Conservation (phyloP, 1,139 yeast species). For the Saccharomycopsis phalli region DNA sequence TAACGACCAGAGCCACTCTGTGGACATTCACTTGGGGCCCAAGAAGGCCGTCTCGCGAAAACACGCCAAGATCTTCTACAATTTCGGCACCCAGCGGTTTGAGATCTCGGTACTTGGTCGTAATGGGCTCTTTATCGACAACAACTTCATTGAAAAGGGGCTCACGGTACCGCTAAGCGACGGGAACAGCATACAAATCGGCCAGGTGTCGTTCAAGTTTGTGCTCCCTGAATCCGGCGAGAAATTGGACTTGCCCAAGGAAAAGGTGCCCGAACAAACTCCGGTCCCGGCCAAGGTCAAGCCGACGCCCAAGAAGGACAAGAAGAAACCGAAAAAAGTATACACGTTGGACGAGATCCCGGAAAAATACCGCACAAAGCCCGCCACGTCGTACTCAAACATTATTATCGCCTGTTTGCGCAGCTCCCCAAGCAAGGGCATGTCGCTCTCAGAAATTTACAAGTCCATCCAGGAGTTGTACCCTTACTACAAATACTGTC, state of each 20-base stretch:
- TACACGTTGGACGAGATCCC: constrained; percentile 76
- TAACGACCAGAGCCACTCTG: constrained; percentile 52
- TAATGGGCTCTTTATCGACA: constrained; percentile 89
- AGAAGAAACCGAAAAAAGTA: constrained; percentile 49
- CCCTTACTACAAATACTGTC: constrained; percentile 88
- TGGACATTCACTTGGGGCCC: constrained; percentile 91
- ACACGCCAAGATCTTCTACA: constrained; percentile 80
- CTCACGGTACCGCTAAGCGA: constrained; percentile 35
- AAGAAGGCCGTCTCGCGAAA: constrained; percentile 92
- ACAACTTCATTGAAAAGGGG: constrained; percentile 45
- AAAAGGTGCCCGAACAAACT: background rate
- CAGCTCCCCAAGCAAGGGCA: constrained; percentile 52
- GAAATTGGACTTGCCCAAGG: background rate
- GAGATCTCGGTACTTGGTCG: constrained; percentile 76
- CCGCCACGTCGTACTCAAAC: constrained; percentile 69
- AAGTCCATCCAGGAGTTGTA: constrained; percentile 78
- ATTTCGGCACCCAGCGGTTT: constrained; percentile 72
- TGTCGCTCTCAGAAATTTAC: constrained; percentile 78
- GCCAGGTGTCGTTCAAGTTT: constrained; percentile 82
- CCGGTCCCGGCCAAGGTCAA: constrained; percentile 30
- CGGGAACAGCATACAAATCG: constrained; percentile 86
- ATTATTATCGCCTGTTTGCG: constrained; percentile 73
- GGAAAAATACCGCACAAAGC: constrained; percentile 74
- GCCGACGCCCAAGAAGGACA: no score
- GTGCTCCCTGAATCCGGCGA: constrained; percentile 50